A percentile compares a stretch with the other conserved stretches of the same genome.
Evolutionary conservation across 495 filamentous ascomycete genomes (phyloP).

Genomic region (Hypoxylon fragiforme): DNA sequence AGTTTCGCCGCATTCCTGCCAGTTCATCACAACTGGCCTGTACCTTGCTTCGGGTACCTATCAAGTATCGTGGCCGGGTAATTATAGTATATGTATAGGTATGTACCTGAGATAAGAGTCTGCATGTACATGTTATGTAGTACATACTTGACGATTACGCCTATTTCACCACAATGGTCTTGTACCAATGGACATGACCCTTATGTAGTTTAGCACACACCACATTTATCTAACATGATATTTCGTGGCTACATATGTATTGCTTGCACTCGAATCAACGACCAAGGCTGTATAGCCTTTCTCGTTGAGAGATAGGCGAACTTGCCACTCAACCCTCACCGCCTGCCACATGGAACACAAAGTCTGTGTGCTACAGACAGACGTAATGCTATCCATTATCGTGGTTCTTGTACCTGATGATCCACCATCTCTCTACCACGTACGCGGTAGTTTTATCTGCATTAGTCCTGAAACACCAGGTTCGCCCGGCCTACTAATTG

Average conservation of each 20-base stretch:
- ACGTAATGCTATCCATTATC: constrained; percentile 29
- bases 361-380: constrained; percentile 11
- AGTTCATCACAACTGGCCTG: constrained; percentile 20
- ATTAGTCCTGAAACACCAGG: constrained; percentile 27
- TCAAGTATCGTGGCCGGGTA: too few relatives aligned
- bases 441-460: constrained; percentile 31
- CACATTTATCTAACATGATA: constrained; percentile 19
- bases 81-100: not conserved
- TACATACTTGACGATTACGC: constrained; percentile 25
- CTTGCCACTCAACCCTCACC: constrained; percentile 21
- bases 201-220: constrained; percentile 4
- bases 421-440: constrained; percentile 32
- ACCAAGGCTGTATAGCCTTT: constrained; percentile 7
- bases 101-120: too few relatives aligned
- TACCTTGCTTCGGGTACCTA: not conserved
- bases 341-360: constrained; percentile 27
- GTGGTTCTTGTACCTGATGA: constrained; percentile 37
- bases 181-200: too few relatives aligned
- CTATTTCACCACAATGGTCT: not conserved
- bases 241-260: constrained; percentile 22
- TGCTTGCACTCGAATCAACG: constrained; percentile 19
- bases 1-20: constrained; percentile 29
- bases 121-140: too few relatives aligned
- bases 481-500: constrained; percentile 23
- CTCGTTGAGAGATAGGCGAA: constrained; percentile 24